phyloP scores from a whole-genome alignment of 768 basidiomycete genomes.

The Coprinopsis strossmayeri region DNA sequence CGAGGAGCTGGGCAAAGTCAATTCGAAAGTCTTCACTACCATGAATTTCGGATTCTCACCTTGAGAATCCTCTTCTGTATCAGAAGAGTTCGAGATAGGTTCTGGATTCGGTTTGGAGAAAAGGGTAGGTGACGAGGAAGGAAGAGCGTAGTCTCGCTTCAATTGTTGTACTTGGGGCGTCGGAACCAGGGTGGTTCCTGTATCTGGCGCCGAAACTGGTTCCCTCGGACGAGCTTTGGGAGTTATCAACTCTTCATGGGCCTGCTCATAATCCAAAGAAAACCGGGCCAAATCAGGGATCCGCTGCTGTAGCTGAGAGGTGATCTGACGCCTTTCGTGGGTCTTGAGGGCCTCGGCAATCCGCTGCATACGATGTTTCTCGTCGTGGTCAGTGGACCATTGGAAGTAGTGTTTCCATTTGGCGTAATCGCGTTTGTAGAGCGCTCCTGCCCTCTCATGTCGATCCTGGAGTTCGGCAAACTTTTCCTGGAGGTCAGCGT shows the following conservation, averaged over 20 bases:
- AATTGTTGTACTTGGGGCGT: neutral
- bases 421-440: constrained; percentile 47
- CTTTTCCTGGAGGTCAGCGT: constrained; percentile 28
- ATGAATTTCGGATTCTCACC: constrained; percentile 16
- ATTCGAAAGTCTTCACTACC: constrained; percentile 8
- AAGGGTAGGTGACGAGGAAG: constrained; percentile 19
- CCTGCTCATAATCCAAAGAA: neutral
- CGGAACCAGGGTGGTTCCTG: neutral
- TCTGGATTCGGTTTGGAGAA: constrained; percentile 7
- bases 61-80: constrained; percentile 36
- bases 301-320: neutral
- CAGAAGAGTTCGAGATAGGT: constrained; percentile 22
- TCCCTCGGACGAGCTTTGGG: constrained; percentile 2
- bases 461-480: constrained; percentile 40
- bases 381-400: constrained; percentile 34
- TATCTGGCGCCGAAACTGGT: no score
- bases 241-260: neutral
- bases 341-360: constrained; percentile 19
- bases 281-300: neutral
- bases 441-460: constrained; percentile 37
- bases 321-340: constrained; percentile 12
- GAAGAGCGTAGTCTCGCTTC: neutral
- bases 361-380: constrained; percentile 20
- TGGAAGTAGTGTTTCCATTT: constrained; percentile 41
- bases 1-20: no score